Conservation (phyloP, 805 yeast genomes). For the Myxozyma monticola region DNA sequence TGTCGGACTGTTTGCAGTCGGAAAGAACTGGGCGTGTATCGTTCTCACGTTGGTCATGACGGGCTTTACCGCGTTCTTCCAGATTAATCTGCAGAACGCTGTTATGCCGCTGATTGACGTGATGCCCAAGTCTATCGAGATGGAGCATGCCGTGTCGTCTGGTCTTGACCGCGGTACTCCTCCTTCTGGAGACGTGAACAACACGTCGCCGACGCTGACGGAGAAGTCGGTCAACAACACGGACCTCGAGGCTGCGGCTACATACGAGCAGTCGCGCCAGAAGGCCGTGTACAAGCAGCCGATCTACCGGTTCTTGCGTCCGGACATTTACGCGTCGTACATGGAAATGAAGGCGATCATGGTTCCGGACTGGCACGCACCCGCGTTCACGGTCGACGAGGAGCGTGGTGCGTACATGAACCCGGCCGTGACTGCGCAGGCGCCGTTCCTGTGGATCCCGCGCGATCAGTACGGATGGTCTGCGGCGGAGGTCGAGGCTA, state of each 20-base stretch:
- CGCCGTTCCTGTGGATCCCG: conserved; percentile 92
- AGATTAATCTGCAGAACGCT: conserved; percentile 61
- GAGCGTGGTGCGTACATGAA: conserved; percentile 70
- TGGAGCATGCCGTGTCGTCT: conserved; percentile 20
- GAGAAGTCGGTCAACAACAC: conserved; percentile 13
- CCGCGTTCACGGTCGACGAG: conserved; percentile 40
- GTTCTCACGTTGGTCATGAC: conserved; percentile 69
- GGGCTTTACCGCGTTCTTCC: conserved; percentile 66
- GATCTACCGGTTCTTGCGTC: conserved; percentile 29
- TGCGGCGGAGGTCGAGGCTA: conserved; percentile 53
- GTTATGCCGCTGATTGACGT: conserved; percentile 57
- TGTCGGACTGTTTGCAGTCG: conserved; percentile 82
- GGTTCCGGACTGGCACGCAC: conserved; percentile 36
- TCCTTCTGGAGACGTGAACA: conserved; percentile 15
- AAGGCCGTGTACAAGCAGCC: conserved; percentile 12
- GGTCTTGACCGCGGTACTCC: conserved; percentile 17
- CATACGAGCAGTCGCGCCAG: conserved; percentile 4
- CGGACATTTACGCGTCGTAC: conserved; percentile 30
- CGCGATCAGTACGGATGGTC: conserved; percentile 84
- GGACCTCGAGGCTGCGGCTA: conserved; percentile 15
- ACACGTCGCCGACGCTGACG: conserved; percentile 15
- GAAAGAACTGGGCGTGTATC: conserved; percentile 94
- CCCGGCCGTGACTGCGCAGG: conserved; percentile 68
- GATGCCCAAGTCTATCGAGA: conserved; percentile 41
- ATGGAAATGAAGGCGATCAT: conserved; percentile 19